Base-by-base conservation (phyloP, 2,329 filamentous ascomycete species). In the Aspergillus sp. region DNA sequence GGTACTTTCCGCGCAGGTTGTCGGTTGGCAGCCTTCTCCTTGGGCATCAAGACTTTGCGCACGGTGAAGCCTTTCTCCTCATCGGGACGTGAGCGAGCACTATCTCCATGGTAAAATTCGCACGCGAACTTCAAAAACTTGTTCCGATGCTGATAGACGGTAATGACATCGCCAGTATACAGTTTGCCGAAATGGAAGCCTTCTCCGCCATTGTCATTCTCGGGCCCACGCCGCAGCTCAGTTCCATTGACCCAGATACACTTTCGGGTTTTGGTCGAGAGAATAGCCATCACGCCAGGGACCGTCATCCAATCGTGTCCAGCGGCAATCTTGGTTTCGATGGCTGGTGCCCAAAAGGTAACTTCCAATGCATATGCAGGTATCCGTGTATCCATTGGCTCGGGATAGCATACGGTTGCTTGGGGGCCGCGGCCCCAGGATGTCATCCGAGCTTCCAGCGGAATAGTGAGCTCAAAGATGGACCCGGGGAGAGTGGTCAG, bases 361-460 rank as follows among this genome's bases (percentile, higher is more conserved):
- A 97, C 80, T 68, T 90, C 89, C 67, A 96, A 86, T 0, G 91
- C 92, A 64, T 88, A 88, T 71, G 94, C 94, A 1, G 93, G 91
- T 38, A 98, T 86, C 15, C 88, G 88, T 2, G 81, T 83, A 65
- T 97, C 91, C 23, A 79, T 77, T 30, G 75, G 78, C 51, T 88
- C 80, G 1, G 83, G 76, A 68, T 92, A 91, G 2, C 88, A 80
- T 30, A 88, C 77, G 0, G 89, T 94, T 68, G 92, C 93, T 19
- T 83, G 80, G 0, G 77, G 79, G 0, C 85, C 85, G 25, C 94
- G 87, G 30, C 94, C 94, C 87, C 92, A 98, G 0, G 88, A 89
- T 0, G 88, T 86, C 65, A 91, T 77, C 3, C 87, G 86, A 42
- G 86, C 83, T 10, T 86, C 86, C 13, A 97, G 79, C 36, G 83